phyloP scores from a whole-genome alignment of 2,329 filamentous ascomycete species.

The Cladophialophora psammophila region DNA sequence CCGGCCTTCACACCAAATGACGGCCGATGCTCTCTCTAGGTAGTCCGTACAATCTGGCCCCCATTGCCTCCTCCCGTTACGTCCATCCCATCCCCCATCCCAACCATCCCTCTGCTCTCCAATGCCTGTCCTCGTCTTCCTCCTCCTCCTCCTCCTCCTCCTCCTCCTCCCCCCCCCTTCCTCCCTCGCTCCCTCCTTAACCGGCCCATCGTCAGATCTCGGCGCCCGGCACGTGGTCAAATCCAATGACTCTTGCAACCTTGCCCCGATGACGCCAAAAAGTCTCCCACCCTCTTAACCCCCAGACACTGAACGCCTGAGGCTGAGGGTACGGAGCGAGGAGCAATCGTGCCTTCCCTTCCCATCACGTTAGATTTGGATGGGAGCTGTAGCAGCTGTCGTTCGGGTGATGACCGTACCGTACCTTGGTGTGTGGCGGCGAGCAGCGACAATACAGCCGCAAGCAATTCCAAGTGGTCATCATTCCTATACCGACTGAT shows the following conservation, averaged over 20 bases:
- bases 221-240: constrained; percentile 28
- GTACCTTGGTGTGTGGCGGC: constrained; percentile 26
- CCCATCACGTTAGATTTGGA: constrained; percentile 15
- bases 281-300: background rate
- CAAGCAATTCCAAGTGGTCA: constrained; percentile 19
- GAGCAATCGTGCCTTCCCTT: background rate
- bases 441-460: constrained; percentile 18
- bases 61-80: background rate
- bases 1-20: background rate
- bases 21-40: constrained; percentile 11
- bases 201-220: constrained; percentile 25
- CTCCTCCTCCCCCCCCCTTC: background rate
- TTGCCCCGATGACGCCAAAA: constrained; percentile 25
- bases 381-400: constrained; percentile 16
- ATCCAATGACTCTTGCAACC: constrained; percentile 2
- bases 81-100: constrained; percentile 2
- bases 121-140: constrained; percentile 10
- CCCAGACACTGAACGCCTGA: constrained; percentile 21
- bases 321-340: constrained; percentile 18
- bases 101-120: background rate
- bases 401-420: constrained; percentile 28
- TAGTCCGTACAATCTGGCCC: constrained; percentile 2
- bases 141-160: constrained; percentile 8
- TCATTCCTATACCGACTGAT: constrained; percentile 20
- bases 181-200: background rate